Percentiles rank a stretch among this genome's conserved stretches.
Evolutionary conservation across 768 basidiomycete species (phyloP).

Genomic region (Crepidotus variabilis): DNA sequence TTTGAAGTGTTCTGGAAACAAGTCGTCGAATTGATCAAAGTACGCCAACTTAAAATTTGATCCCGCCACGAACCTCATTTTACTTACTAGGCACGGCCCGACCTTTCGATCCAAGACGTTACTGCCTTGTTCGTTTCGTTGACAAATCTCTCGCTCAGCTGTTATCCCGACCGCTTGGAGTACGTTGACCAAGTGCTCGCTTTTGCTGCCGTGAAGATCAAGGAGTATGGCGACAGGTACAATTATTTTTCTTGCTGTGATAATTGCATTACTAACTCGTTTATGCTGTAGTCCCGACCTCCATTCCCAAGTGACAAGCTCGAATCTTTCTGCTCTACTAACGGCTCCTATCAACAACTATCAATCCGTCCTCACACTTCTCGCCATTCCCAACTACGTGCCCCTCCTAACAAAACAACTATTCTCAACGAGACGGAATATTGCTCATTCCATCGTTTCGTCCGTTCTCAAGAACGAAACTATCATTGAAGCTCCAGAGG

Average conservation of each 20-base stretch:
- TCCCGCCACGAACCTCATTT: background rate
- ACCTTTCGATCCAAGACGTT: slow-evolving; percentile 95
- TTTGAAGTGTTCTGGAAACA: slow-evolving; percentile 99
- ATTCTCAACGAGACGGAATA: slow-evolving; percentile 85
- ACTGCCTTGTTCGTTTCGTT: slow-evolving; percentile 95
- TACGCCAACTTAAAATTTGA: slow-evolving; percentile 26
- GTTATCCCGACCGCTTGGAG: slow-evolving; percentile 95
- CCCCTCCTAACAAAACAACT: slow-evolving; percentile 83
- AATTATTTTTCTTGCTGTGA: slow-evolving; percentile 7
- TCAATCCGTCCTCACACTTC: slow-evolving; percentile 93
- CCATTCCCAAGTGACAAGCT: slow-evolving; percentile 80
- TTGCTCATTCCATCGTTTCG: slow-evolving; percentile 92
- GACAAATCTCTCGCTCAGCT: slow-evolving; percentile 91
- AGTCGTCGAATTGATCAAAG: slow-evolving; percentile 96
- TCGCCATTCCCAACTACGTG: slow-evolving; percentile 88
- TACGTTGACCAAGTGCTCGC: slow-evolving; percentile 95
- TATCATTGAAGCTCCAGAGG: slow-evolving; percentile 87
- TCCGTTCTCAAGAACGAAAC: slow-evolving; percentile 97
- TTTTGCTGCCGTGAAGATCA: slow-evolving; percentile 83
- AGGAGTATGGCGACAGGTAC: slow-evolving; percentile 80
- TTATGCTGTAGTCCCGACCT: slow-evolving; percentile 67
- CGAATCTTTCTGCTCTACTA: slow-evolving; percentile 88
- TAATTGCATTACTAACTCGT: slow-evolving; percentile 3
- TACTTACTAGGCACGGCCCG: slow-evolving; percentile 78
- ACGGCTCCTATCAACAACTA: slow-evolving; percentile 96